Base-by-base conservation (phyloP, 2,329 filamentous ascomycete species). In the Diaporthe sp. region DNA sequence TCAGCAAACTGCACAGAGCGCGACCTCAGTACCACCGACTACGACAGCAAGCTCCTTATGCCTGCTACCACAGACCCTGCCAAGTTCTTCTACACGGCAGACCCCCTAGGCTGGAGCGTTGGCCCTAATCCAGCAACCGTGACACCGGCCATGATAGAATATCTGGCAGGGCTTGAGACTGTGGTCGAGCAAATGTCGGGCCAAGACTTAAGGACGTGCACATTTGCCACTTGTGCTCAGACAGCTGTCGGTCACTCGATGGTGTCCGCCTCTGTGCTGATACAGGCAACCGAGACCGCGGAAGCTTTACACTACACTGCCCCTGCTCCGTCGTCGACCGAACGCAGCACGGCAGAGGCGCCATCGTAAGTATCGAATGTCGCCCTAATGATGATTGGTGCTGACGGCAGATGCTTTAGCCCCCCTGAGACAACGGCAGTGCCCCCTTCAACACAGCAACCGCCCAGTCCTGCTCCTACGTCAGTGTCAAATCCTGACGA, bases 1-100 rank as follows among this genome's bases (percentile, higher is more conserved):
- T 68, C 63, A 27, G 63, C 63, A 25, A 68, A 68, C n/a, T 68
- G 63, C 32, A 68, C 63, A 68, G 47, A 68, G n/a, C 63, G 63
- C 32, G 63, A 68, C 32, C 47, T 53, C 8, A 39, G n/a, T 25
- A 68, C 32, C 5, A 37, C 32, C n/a, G 47, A 37, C n/a, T 68
- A 68, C n/a, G 63, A 68, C 63, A 68, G 22, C 7, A 68, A 68
- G 32, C 63, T 68, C 1, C 9, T 50, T 0, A 53, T 68, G 63
- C 63, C 63, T 27, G 63, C 42, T 12, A 68, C 63, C 7, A 68
- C 63, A n/a, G 63, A 68, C 35, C 63, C 47, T 68, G 44, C 63
- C 32, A 68, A 53, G 32, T 68, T 68, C 63, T 68, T 68, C 47
- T 68, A 68, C 30, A 68, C 63, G 13, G 63, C 47, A 53, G 6